phyloP scores from a whole-genome alignment of 2,329 filamentous ascomycete species.

The Diaporthe destruens region DNA sequence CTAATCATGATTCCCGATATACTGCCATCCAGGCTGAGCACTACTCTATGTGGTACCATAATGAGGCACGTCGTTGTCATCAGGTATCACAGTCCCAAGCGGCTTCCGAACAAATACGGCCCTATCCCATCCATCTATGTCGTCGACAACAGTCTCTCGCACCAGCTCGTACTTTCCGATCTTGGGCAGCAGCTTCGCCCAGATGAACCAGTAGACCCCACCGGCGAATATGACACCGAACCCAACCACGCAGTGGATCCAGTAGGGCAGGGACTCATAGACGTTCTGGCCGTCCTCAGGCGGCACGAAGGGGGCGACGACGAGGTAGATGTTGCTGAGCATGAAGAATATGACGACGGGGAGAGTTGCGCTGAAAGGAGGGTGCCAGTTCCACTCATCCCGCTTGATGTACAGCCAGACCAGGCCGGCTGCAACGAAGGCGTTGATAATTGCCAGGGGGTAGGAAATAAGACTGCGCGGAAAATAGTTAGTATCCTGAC shows the following conservation, averaged over 20 bases:
- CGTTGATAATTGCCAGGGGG: conserved; percentile 63
- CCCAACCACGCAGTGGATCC: conserved; percentile 66
- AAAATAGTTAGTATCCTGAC: not conserved
- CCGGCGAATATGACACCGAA: conserved; percentile 63
- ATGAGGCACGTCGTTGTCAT: conserved; percentile 3
- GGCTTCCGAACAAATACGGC: conserved; percentile 64
- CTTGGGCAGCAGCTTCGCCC: conserved; percentile 52
- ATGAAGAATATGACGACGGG: conserved; percentile 70
- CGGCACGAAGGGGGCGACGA: conserved; percentile 73
- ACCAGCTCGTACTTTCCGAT: conserved; percentile 68
- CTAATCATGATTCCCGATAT: not conserved
- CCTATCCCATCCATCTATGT: conserved; percentile 73
- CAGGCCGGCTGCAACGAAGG: conserved; percentile 70
- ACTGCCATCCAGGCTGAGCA: not conserved
- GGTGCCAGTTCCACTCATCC: conserved; percentile 52
- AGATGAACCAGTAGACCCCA: conserved; percentile 68
- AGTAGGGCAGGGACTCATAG: conserved; percentile 59
- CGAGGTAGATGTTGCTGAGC: conserved; percentile 63
- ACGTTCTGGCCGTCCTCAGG: conserved; percentile 61
- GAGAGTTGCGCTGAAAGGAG: conserved; percentile 75
- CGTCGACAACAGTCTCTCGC: conserved; percentile 65
- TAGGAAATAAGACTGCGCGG: conserved; percentile 13
- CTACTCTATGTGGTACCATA: not conserved
- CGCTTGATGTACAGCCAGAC: conserved; percentile 72
- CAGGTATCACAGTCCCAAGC: conserved; percentile 12